Percentiles rank a stretch among this genome's conserved stretches.
Evolutionary conservation across 805 yeast species (phyloP).

Genomic region (Komagataella kurtzmanii): DNA sequence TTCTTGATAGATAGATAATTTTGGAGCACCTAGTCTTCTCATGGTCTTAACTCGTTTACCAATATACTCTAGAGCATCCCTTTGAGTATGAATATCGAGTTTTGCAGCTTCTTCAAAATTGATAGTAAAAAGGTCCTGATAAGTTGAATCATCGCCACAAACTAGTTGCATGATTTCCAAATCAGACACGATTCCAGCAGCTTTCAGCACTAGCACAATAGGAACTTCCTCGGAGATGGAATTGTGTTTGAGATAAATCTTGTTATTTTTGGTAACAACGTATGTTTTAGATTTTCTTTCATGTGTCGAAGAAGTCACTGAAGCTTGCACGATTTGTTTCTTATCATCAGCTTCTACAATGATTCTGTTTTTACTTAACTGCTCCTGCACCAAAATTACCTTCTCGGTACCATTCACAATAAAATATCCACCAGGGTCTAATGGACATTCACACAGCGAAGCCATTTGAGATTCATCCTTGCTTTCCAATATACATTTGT

Average conservation of each 20-base stretch:
- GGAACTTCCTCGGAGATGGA: slow-evolving; percentile 94
- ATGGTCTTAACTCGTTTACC: slow-evolving; percentile 89
- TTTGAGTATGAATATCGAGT: slow-evolving; percentile 77
- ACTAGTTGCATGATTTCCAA: slow-evolving; percentile 87
- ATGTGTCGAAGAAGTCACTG: slow-evolving; percentile 95
- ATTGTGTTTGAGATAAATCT: slow-evolving; percentile 85
- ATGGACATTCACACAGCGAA: slow-evolving; percentile 78
- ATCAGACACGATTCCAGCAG: slow-evolving; percentile 90
- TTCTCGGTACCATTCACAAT: slow-evolving; percentile 97
- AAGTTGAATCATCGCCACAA: slow-evolving; percentile 78
- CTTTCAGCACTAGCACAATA: slow-evolving; percentile 82
- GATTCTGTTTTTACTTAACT: slow-evolving; percentile 90
- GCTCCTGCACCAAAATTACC: slow-evolving; percentile 94
- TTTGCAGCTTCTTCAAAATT: slow-evolving; percentile 91
- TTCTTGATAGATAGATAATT: slow-evolving; percentile 72
- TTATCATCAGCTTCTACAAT: slow-evolving; percentile 96
- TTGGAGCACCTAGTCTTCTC: slow-evolving; percentile 75
- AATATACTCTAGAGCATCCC: slow-evolving; percentile 82
- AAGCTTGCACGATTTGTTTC: slow-evolving; percentile 89
- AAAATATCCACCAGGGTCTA: slow-evolving; percentile 98
- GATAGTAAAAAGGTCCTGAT: slow-evolving; percentile 85
- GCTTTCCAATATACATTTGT: slow-evolving; percentile 78
- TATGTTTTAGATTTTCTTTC: slow-evolving; percentile 97
- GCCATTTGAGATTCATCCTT: slow-evolving; percentile 82
- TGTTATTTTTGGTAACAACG: slow-evolving; percentile 83